Evolutionary conservation across 805 yeast species (phyloP).

Genomic region (Candida schatavii): DNA sequence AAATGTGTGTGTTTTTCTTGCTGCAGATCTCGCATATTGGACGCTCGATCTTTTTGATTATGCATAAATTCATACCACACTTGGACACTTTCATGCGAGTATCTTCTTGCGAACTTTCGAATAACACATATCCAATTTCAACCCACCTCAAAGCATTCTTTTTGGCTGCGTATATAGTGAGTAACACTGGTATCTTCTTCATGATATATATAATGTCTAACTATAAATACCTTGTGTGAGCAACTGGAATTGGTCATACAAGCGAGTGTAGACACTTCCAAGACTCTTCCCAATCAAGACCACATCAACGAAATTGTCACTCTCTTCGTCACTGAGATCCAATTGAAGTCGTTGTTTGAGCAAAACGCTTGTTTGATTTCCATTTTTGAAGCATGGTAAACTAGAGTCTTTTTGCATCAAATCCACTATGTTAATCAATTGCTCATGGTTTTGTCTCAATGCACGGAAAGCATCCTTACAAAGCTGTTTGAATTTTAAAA

Average conservation of each 20-base stretch:
- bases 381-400: constrained; percentile 89
- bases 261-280: constrained; percentile 84
- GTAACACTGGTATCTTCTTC: no score
- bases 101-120: no score
- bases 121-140: no score
- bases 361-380: constrained; percentile 76
- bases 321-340: constrained; percentile 67
- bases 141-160: no score
- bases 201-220: no score
- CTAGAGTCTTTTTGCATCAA: constrained; percentile 90
- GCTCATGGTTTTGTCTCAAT: constrained; percentile 69
- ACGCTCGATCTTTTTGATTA: no score
- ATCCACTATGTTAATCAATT: constrained; percentile 79
- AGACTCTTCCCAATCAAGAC: constrained; percentile 74
- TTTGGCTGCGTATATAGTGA: no score
- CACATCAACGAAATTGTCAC: constrained; percentile 75
- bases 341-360: constrained; percentile 80
- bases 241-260: constrained; percentile 93
- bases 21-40: no score
- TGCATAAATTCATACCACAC: no score
- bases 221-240: constrained; percentile 92
- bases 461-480: constrained; percentile 74
- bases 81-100: no score
- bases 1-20: no score
- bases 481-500: constrained; percentile 55